Evolutionary conservation across 2,329 filamentous ascomycete genomes (phyloP).

Genomic region (Coleophoma eucalyptorum): DNA sequence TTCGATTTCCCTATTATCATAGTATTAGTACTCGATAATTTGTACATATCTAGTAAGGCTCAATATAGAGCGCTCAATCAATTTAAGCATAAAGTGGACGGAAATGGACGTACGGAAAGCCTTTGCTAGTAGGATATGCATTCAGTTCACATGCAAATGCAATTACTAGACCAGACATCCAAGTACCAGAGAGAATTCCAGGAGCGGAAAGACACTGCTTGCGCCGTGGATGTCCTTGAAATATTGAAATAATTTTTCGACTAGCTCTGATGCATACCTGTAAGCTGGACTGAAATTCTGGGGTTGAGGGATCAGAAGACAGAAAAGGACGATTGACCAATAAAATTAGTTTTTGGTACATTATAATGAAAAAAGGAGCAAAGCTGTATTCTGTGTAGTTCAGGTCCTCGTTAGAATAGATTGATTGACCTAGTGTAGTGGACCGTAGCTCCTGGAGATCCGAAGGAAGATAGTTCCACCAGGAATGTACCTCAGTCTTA

Average conservation of each 20-base stretch:
- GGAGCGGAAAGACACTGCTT: conserved; percentile 5
- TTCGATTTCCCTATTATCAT: neutral
- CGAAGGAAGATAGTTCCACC: neutral
- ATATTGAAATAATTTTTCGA: neutral
- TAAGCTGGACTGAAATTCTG: neutral
- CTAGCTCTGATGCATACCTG: neutral
- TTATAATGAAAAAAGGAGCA: neutral
- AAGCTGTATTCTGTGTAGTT: neutral
- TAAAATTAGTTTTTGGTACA: neutral
- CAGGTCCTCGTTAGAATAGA: neutral
- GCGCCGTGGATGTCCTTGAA: neutral
- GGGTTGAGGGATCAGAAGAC: neutral
- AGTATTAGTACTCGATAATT: no score
- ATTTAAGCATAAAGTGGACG: no score
- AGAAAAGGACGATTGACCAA: neutral
- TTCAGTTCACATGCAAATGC: conserved; percentile 1
- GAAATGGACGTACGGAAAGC: neutral
- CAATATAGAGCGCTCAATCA: no score
- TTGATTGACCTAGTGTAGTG: neutral
- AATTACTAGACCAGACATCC: neutral
- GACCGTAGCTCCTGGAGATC: neutral
- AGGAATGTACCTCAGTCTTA: neutral
- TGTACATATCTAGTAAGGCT: no score
- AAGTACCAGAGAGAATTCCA: neutral
- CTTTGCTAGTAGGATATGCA: neutral